These are phyloP conservation scores for Trichoderma atrobrunneum DNA, from an alignment of 2,329 filamentous ascomycete species.

Conservation along the genomic window DNA sequence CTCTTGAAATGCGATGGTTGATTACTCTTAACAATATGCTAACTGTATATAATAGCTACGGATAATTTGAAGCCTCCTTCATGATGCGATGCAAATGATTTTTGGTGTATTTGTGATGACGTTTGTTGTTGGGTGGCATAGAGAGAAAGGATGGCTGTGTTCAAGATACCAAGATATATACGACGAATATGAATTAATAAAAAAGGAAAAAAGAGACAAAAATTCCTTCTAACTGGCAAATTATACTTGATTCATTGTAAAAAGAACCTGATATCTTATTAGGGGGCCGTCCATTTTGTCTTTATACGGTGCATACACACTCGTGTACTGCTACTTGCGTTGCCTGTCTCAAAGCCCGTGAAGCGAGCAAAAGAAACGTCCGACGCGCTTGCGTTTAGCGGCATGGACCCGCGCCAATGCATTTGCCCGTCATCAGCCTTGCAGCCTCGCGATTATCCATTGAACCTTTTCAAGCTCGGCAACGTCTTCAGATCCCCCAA, in stretches of 20 bases:
- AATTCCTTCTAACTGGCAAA: neutral
- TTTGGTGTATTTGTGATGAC: neutral
- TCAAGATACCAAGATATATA: neutral
- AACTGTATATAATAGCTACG: constrained; percentile 56
- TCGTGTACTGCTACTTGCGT: neutral
- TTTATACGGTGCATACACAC: neutral
- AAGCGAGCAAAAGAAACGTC: neutral
- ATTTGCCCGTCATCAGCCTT: constrained; percentile 33
- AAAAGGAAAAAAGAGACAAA: neutral
- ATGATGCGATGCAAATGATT: constrained; percentile 31
- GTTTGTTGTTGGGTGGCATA: neutral
- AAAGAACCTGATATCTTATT: neutral
- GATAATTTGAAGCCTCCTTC: constrained; percentile 78
- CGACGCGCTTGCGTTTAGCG: constrained; percentile 16
- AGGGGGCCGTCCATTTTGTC: neutral
- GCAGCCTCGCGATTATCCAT: constrained; percentile 33
- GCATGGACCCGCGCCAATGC: constrained; percentile 23
- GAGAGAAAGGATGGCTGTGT: neutral
- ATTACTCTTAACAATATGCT: neutral
- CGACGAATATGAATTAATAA: neutral
- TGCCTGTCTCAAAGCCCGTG: neutral
- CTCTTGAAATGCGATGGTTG: neutral
- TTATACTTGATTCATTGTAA: neutral
- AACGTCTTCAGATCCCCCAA: constrained; percentile 26
- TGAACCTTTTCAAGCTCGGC: constrained; percentile 24